Evolutionary conservation across 495 filamentous ascomycete species (phyloP), one percentile per base, ranked within the genome.

Genomic region (Bathelium albidoporum): DNA sequence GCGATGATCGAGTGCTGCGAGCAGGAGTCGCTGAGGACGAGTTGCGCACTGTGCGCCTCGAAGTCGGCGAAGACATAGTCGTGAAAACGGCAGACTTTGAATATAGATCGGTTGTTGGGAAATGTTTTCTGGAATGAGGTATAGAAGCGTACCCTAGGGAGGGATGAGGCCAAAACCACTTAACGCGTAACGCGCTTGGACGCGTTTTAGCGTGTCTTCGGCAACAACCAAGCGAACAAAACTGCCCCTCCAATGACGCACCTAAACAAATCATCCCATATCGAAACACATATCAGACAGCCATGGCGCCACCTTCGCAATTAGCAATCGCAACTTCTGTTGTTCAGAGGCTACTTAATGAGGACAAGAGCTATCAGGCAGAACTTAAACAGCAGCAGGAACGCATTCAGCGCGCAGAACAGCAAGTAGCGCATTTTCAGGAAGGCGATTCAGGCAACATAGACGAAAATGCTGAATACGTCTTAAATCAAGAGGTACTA

Each of bases 281-380:
- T 16, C 41, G 36, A 32, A 2, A 55, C 11, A 16, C 12, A 18
- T 22, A 49, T 49, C 24, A 36, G 7, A 12, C 58, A 34, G 31
- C 31, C 55, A 95, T 93, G 89, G 79, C 87, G 7, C 81, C 89
- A 11, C 88, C 88, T 34, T 85, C 87, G 11, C 81, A 82, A 67
- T 80, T 96, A 63, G 77, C 83, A 55, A 90, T 94, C 67, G 80
- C 83, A 58, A 91, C 88, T 20, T 83, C 84, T 55, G 82, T 87
- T 24, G 80, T 97, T 68, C 77, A 83, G 68, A 90, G 93, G 60
- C 81, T 97, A 59, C 83, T 96, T 61, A 96, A 96, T 73, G 94
- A 98, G 73, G 90, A 96, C 71, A 79, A 80, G 36, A 91, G 85
- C 72, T 97, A 98, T 77, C 88, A 90, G 75, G 85, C 86, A 67